Evolutionary conservation across 257 asterid genomes (phyloP), one percentile per base, ranked within the genome.

Genomic region (Orobanche coerulescens): DNA sequence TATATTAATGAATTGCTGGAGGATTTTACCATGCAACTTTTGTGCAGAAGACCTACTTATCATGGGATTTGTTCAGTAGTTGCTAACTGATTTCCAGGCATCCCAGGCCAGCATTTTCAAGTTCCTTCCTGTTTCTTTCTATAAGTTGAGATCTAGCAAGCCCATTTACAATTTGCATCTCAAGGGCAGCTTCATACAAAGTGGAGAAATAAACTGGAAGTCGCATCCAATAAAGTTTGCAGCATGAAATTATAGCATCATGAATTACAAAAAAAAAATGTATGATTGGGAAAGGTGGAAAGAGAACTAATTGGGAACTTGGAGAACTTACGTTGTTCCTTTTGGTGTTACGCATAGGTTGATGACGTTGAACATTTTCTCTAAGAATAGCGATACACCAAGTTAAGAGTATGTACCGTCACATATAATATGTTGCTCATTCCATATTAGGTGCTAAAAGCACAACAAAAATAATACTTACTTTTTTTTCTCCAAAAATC

Each of bases 321-420:
- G 54, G 49, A 53, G n/a, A 62, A 64, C 81, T 76, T 65, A 79
- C 85, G 4, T 46, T 65, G 48, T 68, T 72, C 34, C 69, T 69
- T 64, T 75, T 75, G 60, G 76, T 37, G 53, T 47, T 61, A 14
- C 48, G 58, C 37, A 64, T 39, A 70, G 70, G 62, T 71, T 46
- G 71, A 58, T 37, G 44, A 28, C 49, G 42, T 43, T 53, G 43
- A 54, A 66, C 66, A 31, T 20, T 55, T 51, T 51, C 72, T 78
- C 89, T 82, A 31, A 56, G 16, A 48, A 64, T 22, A 66, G 11
- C 18, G 64, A 53, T 15, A 56, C 48, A 49, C 33, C 23, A 64
- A 53, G 60, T 55, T 53, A 62, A 65, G 48, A 59, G 15, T 63
- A 55, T 58, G 19, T 61, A 65, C 33, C 30, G 18, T 36, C 54